Base-by-base conservation (phyloP, 176 grass and related monocot genomes). In the Carex kokanica region DNA sequence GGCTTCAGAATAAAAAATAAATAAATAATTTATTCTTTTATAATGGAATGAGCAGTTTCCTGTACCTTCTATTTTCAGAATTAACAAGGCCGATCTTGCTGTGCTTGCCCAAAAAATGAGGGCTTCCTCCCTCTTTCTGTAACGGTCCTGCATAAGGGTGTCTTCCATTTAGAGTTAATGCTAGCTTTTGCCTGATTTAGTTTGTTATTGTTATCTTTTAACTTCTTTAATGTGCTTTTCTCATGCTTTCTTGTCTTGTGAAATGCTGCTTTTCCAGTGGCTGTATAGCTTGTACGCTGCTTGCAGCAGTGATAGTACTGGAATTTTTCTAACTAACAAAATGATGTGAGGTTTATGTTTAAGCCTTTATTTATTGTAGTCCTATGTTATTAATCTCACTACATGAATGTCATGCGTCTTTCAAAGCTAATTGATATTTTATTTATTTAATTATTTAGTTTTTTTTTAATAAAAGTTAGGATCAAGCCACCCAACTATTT, bases 11-110 rank as follows among this genome's bases (percentile, higher is more conserved):
- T 20, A 47, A n/a, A 67, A 67, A 34, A 38, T 0, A 43, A 71
- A 71, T n/a, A 5, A 34, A 78, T 8, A 18, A 54, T 54, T 15
- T 78, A 25, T 74, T 17, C 49, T 77, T 3, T 15, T 31, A 77
- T 31, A 75, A 53, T 29, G 72, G 54, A 27, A 77, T 55, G 27
- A 78, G 13, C 23, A 16, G 5, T 54, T 75, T 75, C 71, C 11
- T 77, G 72, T 17, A 47, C 14, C 47, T 78, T 55, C 45, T 78
- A 32, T 78, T 78, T 56, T 78, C 73, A 78, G 73, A 54, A 56
- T 56, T 2, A 17, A 78, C 51, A 18, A 56, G 73, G 25, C 17
- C 34, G 51, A 74, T 51, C 10, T 73, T 25, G 70, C 0, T 11
- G n/a, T 74, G 70, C 70, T 12, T 74, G 3, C 6, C n/a, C 20